phyloP scores from a whole-genome alignment of 306 rosid species.

The Acacia confusa region DNA sequence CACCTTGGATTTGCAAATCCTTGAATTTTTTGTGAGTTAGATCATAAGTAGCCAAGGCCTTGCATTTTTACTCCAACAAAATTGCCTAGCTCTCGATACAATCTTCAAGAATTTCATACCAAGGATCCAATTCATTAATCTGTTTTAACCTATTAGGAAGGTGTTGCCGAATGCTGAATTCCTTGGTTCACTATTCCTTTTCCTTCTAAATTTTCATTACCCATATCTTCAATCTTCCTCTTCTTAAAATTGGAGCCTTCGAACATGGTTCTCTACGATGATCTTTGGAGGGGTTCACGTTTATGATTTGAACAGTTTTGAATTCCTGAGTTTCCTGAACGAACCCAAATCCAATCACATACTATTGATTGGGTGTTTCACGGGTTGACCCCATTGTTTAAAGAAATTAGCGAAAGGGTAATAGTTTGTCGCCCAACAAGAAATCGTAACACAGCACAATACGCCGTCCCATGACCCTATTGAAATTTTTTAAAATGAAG shows the following conservation, averaged over 20 bases:
- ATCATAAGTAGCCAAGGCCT: conserved; percentile 40
- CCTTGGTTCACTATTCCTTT: conserved; percentile 37
- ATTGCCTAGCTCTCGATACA: conserved; percentile 11
- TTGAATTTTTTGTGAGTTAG: conserved; percentile 30
- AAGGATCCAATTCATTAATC: not conserved
- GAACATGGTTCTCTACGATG: not conserved
- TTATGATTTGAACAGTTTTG: conserved; percentile 40
- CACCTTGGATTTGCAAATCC: conserved; percentile 36
- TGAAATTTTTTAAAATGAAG: too few relatives aligned
- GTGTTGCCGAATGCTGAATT: conserved; percentile 21
- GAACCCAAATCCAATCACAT: conserved; percentile 48
- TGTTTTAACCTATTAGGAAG: conserved; percentile 30
- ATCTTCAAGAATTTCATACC: not conserved
- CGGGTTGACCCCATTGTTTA: conserved; percentile 35
- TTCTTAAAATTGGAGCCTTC: conserved; percentile 31
- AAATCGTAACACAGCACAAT: conserved; percentile 46
- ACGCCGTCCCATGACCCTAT: conserved; percentile 42
- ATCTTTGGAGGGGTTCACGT: not conserved
- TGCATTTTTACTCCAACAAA: conserved; percentile 46
- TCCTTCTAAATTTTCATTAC: conserved; percentile 45
- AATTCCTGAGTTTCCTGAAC: conserved; percentile 34
- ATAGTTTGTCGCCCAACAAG: conserved; percentile 32
- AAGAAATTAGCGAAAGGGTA: conserved; percentile 39
- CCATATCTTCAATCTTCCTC: conserved; percentile 46
- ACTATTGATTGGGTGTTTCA: conserved; percentile 23